A percentile compares a stretch with the other conserved stretches of the same genome.
phyloP scores from a whole-genome alignment of 1,284 basidiomycete genomes.

The Cryptococcus sp. region DNA sequence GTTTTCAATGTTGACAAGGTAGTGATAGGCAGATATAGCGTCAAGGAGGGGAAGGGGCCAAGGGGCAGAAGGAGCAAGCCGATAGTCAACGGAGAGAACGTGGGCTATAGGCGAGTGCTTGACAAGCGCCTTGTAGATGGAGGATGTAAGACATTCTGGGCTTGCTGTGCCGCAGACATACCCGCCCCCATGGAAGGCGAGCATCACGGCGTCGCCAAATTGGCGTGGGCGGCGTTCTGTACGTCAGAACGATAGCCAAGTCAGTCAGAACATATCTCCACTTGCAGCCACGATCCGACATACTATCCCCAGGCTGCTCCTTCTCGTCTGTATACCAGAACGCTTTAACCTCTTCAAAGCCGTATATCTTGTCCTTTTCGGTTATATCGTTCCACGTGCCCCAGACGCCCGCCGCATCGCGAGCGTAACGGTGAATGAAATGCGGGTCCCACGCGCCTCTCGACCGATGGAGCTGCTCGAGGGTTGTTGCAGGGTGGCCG shows the following conservation, averaged over 20 bases:
- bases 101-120: constrained; percentile 40
- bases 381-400: constrained; percentile 30
- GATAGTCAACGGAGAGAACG: constrained; percentile 42
- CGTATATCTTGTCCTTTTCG: constrained; percentile 17
- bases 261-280: not conserved
- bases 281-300: not conserved
- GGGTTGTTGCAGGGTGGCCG: constrained; percentile 31
- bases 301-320: constrained; percentile 16
- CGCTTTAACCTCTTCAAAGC: constrained; percentile 33
- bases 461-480: constrained; percentile 23
- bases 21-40: constrained; percentile 60
- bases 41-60: constrained; percentile 65
- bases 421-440: constrained; percentile 26
- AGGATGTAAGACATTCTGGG: constrained; percentile 37
- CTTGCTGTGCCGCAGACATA: constrained; percentile 44
- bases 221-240: constrained; percentile 12
- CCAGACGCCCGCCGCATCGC: constrained; percentile 14
- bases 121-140: constrained; percentile 37
- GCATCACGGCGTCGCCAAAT: constrained; percentile 35
- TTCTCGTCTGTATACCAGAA: constrained; percentile 45
- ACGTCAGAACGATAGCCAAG: not conserved
- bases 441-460: constrained; percentile 35
- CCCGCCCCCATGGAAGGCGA: constrained; percentile 45
- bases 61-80: constrained; percentile 41
- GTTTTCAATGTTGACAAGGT: constrained; percentile 55